These are phyloP conservation scores for Prunus padus DNA, from an alignment of 306 rosid species.

Conservation along the genomic window DNA sequence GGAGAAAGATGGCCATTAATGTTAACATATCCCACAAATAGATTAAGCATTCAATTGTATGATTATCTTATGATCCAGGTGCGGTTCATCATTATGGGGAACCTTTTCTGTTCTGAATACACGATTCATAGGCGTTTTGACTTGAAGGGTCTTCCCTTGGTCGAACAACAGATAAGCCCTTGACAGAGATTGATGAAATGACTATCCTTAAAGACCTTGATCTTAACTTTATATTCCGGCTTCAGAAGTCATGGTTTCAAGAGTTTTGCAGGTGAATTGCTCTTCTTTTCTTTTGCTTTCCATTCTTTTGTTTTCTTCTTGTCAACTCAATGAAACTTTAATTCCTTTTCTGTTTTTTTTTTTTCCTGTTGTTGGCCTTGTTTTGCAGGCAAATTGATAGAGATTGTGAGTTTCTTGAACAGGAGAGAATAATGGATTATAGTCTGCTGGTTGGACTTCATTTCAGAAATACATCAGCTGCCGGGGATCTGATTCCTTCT, in stretches of 20 bases:
- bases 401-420: constrained; percentile 90
- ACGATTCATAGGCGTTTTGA: constrained; percentile 77
- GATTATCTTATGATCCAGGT: constrained; percentile 45
- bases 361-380: not conserved
- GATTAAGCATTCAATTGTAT: not conserved
- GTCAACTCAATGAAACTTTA: not conserved
- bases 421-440: constrained; percentile 93
- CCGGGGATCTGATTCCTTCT: constrained; percentile 59
- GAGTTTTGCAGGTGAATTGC: constrained; percentile 73
- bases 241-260: constrained; percentile 68
- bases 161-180: constrained; percentile 72
- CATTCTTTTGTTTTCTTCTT: not conserved
- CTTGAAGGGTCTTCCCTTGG: constrained; percentile 89
- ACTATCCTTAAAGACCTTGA: constrained; percentile 95
- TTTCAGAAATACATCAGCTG: constrained; percentile 65
- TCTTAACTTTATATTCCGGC: constrained; percentile 74
- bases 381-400: constrained; percentile 71
- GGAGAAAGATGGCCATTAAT: no score
- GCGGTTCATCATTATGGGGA: constrained; percentile 92
- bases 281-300: not conserved
- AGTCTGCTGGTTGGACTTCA: constrained; percentile 84
- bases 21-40: no score
- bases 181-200: constrained; percentile 74
- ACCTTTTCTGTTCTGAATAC: constrained; percentile 65
- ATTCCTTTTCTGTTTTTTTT: not conserved